Evolutionary conservation across 768 basidiomycete genomes (phyloP), one percentile per base, ranked within the genome.

Genomic region (Dentipellis fragilis): DNA sequence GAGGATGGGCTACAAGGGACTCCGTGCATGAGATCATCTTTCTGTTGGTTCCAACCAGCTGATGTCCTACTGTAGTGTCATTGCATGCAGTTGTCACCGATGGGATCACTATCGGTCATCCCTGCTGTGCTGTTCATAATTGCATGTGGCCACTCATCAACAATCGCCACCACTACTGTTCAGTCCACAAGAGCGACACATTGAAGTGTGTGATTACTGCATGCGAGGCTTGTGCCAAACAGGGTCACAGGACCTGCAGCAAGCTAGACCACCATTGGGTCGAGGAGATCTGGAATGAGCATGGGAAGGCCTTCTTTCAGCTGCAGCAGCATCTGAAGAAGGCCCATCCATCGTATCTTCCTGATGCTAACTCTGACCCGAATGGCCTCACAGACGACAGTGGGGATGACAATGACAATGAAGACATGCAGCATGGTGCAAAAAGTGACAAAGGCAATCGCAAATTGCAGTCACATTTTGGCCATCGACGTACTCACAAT

Each of bases 101-200:
- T 63, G 68, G 70, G 4, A 60, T 72, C 22, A 64, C 64, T 10
- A 62, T 73, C 50, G 71, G 70, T 7, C 66, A 64, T 51, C 66
- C 66, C 0, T 66, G 67, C 40, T 73, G 71, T 54, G 57, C 50
- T 14, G 61, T 64, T 2, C 67, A 68, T 40, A 59, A 69, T 40
- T 72, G 71, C 57, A 48, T 60, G 2, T 54, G 48, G 4, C 62
- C 64, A 12, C 57, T 69, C 8, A 11, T 16, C 10, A 49, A 29
- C 19, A 49, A 49, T 49, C 47, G 47, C 2, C 19, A 49, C 12
- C 47, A 19, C 19, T 49, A 21, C 47, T 49, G 47, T 11, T 5
- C 47, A 1, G 10, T 14, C 1, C 47, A 49, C n/a, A 16, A 19
- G 23, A 5, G 5, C 23, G 19, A 21, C n/a, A 19, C 17, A 1